Percentiles rank a stretch among this genome's conserved stretches.
Evolutionary conservation across 352 stramenopile species (phyloP).

Genomic region (Globisporangium splendens): DNA sequence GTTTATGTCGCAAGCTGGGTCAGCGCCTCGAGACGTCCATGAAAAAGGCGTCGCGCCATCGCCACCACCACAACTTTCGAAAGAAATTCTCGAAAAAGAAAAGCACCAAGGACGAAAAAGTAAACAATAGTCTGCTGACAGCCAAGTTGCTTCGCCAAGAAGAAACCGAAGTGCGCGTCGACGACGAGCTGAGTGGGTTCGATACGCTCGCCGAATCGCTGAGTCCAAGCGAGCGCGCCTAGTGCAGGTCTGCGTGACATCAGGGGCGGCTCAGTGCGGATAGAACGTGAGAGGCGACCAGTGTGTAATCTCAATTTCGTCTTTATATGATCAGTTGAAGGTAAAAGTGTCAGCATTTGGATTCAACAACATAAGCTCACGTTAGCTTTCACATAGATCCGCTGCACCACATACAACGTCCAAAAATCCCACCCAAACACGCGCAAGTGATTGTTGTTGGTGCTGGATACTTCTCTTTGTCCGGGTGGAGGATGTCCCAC

Average conservation of each 20-base stretch:
- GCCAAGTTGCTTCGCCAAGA: slow-evolving; percentile 13
- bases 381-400: too few species aligned
- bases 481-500: slow-evolving; percentile 64
- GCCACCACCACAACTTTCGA: slow-evolving; percentile 15
- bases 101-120: slow-evolving; percentile 10
- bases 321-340: too few species aligned
- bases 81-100: slow-evolving; percentile 6
- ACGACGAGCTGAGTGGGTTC: slow-evolving; percentile 13
- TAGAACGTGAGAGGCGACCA: too few species aligned
- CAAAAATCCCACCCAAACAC: slow-evolving; percentile 24
- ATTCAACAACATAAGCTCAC: too few species aligned
- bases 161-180: background rate
- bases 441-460: slow-evolving; percentile 48
- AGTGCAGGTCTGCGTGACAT: too few species aligned
- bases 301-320: too few species aligned
- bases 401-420: too few species aligned
- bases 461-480: slow-evolving; percentile 41
- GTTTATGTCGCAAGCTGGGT: slow-evolving; percentile 46
- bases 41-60: slow-evolving; percentile 15
- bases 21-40: slow-evolving; percentile 37
- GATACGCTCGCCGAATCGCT: slow-evolving; percentile 8
- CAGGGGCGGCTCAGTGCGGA: too few species aligned
- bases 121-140: slow-evolving; percentile 5
- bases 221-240: too few species aligned
- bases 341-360: too few species aligned